These are phyloP conservation scores for Phanerochaete sordida DNA, from an alignment of 768 basidiomycete species.

Conservation along the genomic window DNA sequence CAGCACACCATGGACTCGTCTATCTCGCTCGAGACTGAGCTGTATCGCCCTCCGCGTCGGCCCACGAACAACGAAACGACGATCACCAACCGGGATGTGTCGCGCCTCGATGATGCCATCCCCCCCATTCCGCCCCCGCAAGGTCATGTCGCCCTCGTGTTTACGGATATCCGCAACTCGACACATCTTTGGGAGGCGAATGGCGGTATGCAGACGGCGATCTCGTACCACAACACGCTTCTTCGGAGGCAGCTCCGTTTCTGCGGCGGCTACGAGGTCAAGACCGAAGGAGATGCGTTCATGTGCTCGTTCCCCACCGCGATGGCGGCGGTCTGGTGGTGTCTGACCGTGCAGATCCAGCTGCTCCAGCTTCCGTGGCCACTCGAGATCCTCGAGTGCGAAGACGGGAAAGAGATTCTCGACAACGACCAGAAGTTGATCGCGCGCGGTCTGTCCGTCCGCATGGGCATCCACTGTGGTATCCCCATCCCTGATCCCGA, in stretches of 20 bases:
- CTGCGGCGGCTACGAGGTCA: constrained; percentile 97
- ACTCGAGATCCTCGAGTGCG: constrained; percentile 85
- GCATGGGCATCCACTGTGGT: constrained; percentile 98
- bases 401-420: constrained; percentile 80
- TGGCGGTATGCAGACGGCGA: constrained; percentile 91
- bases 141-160: constrained; percentile 89
- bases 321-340: constrained; percentile 86
- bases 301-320: constrained; percentile 97
- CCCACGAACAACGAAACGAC: constrained; percentile 41
- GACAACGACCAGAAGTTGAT: constrained; percentile 67
- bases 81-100: constrained; percentile 52
- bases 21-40: constrained; percentile 37
- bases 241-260: constrained; percentile 81
- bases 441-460: constrained; percentile 85
- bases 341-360: constrained; percentile 78
- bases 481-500: constrained; percentile 87
- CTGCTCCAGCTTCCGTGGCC: constrained; percentile 88
- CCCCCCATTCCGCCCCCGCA: constrained; percentile 54
- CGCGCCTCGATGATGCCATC: constrained; percentile 73
- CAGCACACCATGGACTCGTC: constrained; percentile 41
- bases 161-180: constrained; percentile 97
- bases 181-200: constrained; percentile 97
- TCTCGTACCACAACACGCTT: constrained; percentile 84
- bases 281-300: constrained; percentile 99
- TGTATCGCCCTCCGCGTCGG: constrained; percentile 26